Conservation (phyloP, 176 grass and related monocot genomes). For the Phoenix roebelenii region DNA sequence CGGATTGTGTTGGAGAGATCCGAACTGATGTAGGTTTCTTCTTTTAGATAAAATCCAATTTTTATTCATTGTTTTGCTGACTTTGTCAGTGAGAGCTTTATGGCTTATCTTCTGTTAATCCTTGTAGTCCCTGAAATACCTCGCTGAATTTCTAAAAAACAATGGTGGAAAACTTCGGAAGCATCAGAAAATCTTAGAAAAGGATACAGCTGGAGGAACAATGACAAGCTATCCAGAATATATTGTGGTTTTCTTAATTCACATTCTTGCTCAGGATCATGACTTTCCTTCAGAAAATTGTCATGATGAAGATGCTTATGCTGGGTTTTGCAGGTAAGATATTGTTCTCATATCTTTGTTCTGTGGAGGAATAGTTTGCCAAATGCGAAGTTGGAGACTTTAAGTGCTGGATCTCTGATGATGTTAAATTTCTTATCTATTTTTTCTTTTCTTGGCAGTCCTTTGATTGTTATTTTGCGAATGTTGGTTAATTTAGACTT, state of each 20-base stretch:
- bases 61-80: conserved; percentile 5
- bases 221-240: conserved; percentile 59
- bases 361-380: too few species aligned
- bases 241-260: conserved; percentile 77
- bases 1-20: conserved; percentile 56
- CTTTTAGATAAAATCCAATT: conserved; percentile 4
- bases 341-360: conserved; percentile 7
- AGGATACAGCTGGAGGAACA: conserved; percentile 25
- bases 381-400: too few species aligned
- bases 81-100: not conserved
- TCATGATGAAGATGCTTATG: conserved; percentile 44
- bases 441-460: conserved; percentile 52
- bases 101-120: conserved; percentile 1
- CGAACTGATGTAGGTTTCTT: conserved; percentile 54
- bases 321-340: conserved; percentile 57
- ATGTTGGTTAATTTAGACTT: conserved; percentile 45
- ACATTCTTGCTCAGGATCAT: conserved; percentile 54
- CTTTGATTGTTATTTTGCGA: conserved; percentile 65
- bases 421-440: conserved; percentile 9
- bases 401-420: conserved; percentile 1
- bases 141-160: conserved; percentile 61
- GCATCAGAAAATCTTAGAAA: conserved; percentile 24
- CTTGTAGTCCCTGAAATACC: conserved; percentile 50
- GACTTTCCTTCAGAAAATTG: conserved; percentile 38
- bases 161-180: conserved; percentile 33